Evolutionary conservation across 1,139 yeast genomes (phyloP), one percentile per base, ranked within the genome.

Genomic region (Scheffersomyces lignicola): DNA sequence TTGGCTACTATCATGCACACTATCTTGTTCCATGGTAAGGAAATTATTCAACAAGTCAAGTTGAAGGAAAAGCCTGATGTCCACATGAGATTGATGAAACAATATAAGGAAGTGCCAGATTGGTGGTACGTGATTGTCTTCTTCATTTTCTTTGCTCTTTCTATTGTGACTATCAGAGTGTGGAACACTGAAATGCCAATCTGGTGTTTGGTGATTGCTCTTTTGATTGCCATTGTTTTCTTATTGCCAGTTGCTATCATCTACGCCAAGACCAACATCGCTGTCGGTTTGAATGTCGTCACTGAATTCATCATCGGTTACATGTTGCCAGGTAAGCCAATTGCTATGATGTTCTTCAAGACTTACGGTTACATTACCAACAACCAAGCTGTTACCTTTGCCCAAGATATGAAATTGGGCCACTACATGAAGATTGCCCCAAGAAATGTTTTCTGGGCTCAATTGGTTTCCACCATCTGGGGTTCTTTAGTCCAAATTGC

Each of bases 71-170:
- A 62, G 49, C 76, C 74, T 26, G 87, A 82, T 57, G 77, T 82
- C 17, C 88, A 80, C 54, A 71, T 69, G 63, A 69, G 81, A 46
- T 68, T 80, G 40, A 81, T 81, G 84, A 63, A 61, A 40, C 40
- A 43, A 39, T 83, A 81, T 56, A 70, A 63, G 35, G 79, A 75
- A 45, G 78, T 74, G 20, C 89, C 89, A 22, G 79, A 73, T 41
- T 80, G 86, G 86, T 78, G 86, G 83, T 83, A 65, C 49, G 51
- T 50, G 1, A 48, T 70, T 24, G 65, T 77, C 5, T 74, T 80
- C 51, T 42, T 67, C 16, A 42, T 58, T 18, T 65, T 66, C 44
- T 67, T 69, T 41, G 75, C 58, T 22, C 40, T 68, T 43, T 55
- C 74, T 7, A 54, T 69, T 40, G 73, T 58, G 18, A 63, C 70